Percentiles rank a stretch among this genome's conserved stretches.
Conservation (phyloP, 2,329 filamentous ascomycete species). For the Epichloe coenophiala region DNA sequence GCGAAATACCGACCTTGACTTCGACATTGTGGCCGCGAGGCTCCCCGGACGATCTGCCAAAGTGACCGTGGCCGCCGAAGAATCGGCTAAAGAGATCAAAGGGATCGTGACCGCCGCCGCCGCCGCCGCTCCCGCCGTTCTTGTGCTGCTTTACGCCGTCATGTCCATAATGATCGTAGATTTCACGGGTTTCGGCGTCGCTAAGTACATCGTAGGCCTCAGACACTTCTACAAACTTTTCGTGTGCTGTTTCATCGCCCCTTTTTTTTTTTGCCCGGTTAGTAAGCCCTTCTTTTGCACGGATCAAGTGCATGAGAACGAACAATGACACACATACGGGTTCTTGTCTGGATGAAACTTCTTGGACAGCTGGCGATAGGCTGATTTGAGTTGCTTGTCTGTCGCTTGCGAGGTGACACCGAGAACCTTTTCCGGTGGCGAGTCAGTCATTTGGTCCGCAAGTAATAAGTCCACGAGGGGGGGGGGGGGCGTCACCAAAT, state of each 20-base stretch:
- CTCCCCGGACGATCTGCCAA: slow-evolving; percentile 55
- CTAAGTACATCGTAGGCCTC: slow-evolving; percentile 92
- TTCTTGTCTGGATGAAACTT: slow-evolving; percentile 98
- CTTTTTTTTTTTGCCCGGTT: slow-evolving; percentile 26
- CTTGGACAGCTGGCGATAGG: slow-evolving; percentile 84
- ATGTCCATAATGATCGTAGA: slow-evolving; percentile 91
- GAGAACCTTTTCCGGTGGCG: slow-evolving; percentile 39
- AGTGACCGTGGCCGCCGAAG: slow-evolving; percentile 85
- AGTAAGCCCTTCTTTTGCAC: background rate
- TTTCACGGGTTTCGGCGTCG: slow-evolving; percentile 63
- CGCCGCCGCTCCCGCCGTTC: slow-evolving; percentile 35
- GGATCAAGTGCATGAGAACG: no score
- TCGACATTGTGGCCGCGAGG: slow-evolving; percentile 82
- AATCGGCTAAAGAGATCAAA: slow-evolving; percentile 95
- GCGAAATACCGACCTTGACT: slow-evolving; percentile 62
- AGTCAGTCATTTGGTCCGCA: background rate
- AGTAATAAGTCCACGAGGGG: background rate
- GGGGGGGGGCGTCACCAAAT: slow-evolving; percentile 10
- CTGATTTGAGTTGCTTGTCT: slow-evolving; percentile 83
- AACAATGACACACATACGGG: slow-evolving; percentile 45
- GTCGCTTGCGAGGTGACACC: slow-evolving; percentile 66
- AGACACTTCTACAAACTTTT: slow-evolving; percentile 87
- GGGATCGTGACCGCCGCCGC: slow-evolving; percentile 61
- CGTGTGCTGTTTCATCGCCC: slow-evolving; percentile 62
- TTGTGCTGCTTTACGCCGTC: slow-evolving; percentile 79